Conservation (phyloP, 139 green algal genomes). For the Chlorella ohadii region DNA sequence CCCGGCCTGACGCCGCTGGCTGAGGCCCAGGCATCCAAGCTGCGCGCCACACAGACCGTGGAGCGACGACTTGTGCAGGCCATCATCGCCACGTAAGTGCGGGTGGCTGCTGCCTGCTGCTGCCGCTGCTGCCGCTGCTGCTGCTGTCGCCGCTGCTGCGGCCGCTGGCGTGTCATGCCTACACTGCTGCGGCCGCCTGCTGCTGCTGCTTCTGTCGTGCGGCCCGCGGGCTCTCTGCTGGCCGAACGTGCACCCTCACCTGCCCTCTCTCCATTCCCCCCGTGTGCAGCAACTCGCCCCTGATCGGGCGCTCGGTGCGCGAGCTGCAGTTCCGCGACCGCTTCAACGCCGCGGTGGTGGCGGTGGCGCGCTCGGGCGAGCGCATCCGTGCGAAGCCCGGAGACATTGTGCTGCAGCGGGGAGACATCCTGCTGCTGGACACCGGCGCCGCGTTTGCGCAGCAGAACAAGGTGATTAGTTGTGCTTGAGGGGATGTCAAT, state of each 20-base stretch:
- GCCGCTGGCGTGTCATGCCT: too few species aligned
- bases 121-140: too few species aligned
- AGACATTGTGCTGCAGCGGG: constrained; percentile 58
- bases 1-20: constrained; percentile 59
- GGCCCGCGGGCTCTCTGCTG: too few species aligned
- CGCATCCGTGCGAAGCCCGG: constrained; percentile 53
- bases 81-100: constrained; percentile 57
- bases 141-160: too few species aligned
- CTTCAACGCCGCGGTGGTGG: constrained; percentile 85
- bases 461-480: constrained; percentile 36
- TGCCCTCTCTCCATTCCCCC: neutral
- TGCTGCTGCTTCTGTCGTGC: too few species aligned
- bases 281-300: neutral
- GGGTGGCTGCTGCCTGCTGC: neutral
- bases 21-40: constrained; percentile 49
- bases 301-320: constrained; percentile 47
- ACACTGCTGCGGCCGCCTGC: too few species aligned
- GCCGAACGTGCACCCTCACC: too few species aligned
- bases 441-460: constrained; percentile 54
- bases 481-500: too few species aligned
- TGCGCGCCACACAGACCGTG: constrained; percentile 18
- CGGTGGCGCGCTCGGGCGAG: constrained; percentile 69
- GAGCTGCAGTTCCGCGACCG: constrained; percentile 74
- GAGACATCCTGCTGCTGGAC: constrained; percentile 73
- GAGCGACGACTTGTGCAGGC: constrained; percentile 67